Evolutionary conservation across 192 early-diverging fungal species (phyloP).

Genomic region (Phlyctochytrium arcticum): DNA sequence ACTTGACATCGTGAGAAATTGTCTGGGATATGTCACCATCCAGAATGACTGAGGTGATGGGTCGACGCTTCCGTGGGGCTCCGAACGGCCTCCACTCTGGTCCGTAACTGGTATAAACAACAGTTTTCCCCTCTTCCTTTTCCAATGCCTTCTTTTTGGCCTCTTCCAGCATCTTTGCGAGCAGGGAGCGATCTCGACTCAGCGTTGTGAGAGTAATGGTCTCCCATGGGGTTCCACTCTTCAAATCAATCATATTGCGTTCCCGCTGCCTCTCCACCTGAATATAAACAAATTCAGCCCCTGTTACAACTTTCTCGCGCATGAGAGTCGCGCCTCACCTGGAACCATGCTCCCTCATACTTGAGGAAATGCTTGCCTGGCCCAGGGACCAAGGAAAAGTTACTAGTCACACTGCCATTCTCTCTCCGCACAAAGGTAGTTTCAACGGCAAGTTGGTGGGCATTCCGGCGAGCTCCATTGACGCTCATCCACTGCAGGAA

Average conservation of each 20-base stretch:
- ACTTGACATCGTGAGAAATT: constrained; percentile 39
- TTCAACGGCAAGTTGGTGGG: constrained; percentile 74
- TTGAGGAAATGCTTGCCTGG: constrained; percentile 86
- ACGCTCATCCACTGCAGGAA: constrained; percentile 85
- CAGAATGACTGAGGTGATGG: constrained; percentile 41
- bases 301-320: not conserved
- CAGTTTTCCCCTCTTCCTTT: constrained; percentile 92
- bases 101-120: constrained; percentile 91
- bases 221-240: constrained; percentile 90
- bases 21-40: constrained; percentile 26
- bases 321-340: constrained; percentile 23
- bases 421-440: constrained; percentile 84
- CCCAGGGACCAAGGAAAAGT: constrained; percentile 86
- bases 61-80: constrained; percentile 77
- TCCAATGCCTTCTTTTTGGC: constrained; percentile 77
- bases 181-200: constrained; percentile 70
- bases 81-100: constrained; percentile 98
- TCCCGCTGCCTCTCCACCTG: constrained; percentile 77
- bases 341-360: constrained; percentile 77
- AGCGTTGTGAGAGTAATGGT: constrained; percentile 91
- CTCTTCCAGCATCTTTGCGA: constrained; percentile 72
- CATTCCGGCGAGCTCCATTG: constrained; percentile 25
- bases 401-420: constrained; percentile 80
- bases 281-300: not conserved
- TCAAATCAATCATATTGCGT: constrained; percentile 84